Conservation (phyloP, 2,329 filamentous ascomycete species). For the Bretziella fagacearum region DNA sequence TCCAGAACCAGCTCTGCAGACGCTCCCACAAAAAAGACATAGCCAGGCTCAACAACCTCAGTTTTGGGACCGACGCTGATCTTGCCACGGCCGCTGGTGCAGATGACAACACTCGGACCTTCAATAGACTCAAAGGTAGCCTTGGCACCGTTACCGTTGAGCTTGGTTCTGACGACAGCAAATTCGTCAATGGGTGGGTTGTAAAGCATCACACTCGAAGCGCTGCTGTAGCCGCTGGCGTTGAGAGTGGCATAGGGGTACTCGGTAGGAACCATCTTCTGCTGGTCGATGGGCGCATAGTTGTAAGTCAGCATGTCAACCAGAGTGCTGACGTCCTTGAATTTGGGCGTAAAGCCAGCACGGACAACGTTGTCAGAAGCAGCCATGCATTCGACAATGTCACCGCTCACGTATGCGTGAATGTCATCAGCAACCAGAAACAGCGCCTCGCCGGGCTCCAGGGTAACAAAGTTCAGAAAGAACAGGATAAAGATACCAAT, state of each 20-base stretch:
- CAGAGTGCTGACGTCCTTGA: slow-evolving; percentile 84
- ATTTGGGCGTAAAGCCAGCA: slow-evolving; percentile 94
- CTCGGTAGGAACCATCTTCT: slow-evolving; percentile 76
- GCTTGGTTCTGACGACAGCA: slow-evolving; percentile 63
- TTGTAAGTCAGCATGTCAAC: slow-evolving; percentile 88
- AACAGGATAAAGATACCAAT: slow-evolving; percentile 91
- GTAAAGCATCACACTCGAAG: slow-evolving; percentile 58
- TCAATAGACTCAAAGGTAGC: slow-evolving; percentile 74
- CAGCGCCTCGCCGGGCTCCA: slow-evolving; percentile 80
- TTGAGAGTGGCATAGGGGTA: slow-evolving; percentile 80
- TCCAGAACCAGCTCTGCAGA: slow-evolving; percentile 71
- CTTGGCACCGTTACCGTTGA: slow-evolving; percentile 58
- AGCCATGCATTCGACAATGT: slow-evolving; percentile 99
- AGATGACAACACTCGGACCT: slow-evolving; percentile 85
- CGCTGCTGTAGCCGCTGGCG: slow-evolving; percentile 61
- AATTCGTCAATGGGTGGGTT: slow-evolving; percentile 97
- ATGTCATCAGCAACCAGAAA: slow-evolving; percentile 95
- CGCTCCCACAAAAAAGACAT: slow-evolving; percentile 73
- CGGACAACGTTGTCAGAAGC: slow-evolving; percentile 97
- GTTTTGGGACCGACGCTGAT: slow-evolving; percentile 73
- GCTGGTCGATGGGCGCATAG: slow-evolving; percentile 83
- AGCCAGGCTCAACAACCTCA: slow-evolving; percentile 55
- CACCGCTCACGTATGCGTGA: slow-evolving; percentile 81
- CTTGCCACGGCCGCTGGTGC: slow-evolving; percentile 64
- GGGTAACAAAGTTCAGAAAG: slow-evolving; percentile 88